Evolutionary conservation across 2,329 filamentous ascomycete species (phyloP).

Genomic region (Ascochyta viciae-villosae): DNA sequence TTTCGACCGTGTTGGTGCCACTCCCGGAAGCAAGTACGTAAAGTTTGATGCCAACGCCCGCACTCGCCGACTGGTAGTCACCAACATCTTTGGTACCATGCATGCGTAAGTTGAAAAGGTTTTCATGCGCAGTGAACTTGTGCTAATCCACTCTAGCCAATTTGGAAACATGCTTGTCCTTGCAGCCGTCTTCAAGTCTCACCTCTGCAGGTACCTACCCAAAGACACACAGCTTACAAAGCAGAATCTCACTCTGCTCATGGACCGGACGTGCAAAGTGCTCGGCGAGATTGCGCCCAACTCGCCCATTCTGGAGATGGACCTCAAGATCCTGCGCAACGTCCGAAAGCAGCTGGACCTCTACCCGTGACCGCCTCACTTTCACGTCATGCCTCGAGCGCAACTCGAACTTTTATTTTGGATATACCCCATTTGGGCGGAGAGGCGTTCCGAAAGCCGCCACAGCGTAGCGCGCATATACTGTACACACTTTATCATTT

Average conservation of each 20-base stretch:
- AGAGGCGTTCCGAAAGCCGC: slow-evolving; percentile 7
- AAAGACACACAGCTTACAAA: slow-evolving; percentile 33
- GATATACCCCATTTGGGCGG: slow-evolving; percentile 18
- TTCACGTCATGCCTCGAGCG: slow-evolving; percentile 1
- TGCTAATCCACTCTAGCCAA: slow-evolving; percentile 67
- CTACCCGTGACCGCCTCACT: slow-evolving; percentile 6
- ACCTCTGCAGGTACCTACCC: slow-evolving; percentile 43
- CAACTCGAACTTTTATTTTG: slow-evolving; percentile 6
- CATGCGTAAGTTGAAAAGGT: slow-evolving; percentile 31
- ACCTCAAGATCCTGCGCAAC: slow-evolving; percentile 74
- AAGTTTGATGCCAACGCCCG: slow-evolving; percentile 63
- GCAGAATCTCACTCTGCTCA: slow-evolving; percentile 32
- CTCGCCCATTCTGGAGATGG: slow-evolving; percentile 75
- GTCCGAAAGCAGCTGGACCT: slow-evolving; percentile 33
- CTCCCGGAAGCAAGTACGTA: slow-evolving; percentile 31
- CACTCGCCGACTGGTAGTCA: slow-evolving; percentile 75
- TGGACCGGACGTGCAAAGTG: slow-evolving; percentile 72
- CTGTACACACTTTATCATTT: slow-evolving; percentile 16
- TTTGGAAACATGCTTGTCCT: slow-evolving; percentile 96
- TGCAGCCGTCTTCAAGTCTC: slow-evolving; percentile 76
- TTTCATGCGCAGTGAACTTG: not conserved
- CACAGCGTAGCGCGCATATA: slow-evolving; percentile 11
- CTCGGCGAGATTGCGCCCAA: slow-evolving; percentile 73
- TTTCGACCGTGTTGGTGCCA: slow-evolving; percentile 68
- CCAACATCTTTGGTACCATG: slow-evolving; percentile 75